Evolutionary conservation across 140 eudicot species (phyloP), one percentile per base, ranked within the genome.

Genomic region (Anethum foeniculum): DNA sequence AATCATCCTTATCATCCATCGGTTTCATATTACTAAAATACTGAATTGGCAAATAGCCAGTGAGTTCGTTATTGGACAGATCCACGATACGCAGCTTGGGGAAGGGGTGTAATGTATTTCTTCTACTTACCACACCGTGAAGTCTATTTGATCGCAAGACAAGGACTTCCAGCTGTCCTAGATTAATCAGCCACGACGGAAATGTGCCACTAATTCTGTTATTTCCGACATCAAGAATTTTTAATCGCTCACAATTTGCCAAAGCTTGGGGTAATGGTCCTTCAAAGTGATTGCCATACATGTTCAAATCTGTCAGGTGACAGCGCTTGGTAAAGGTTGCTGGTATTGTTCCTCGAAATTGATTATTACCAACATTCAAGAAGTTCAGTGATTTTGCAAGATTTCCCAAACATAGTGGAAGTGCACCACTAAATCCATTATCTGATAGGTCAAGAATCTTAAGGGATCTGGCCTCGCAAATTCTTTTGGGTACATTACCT

Each of bases 111-210:
- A 36, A 71, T 14, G 28, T 67, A 32, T 21, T 75, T 67, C 83
- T 71, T 5, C 11, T 18, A 11, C 28, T 51, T 48, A 88, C 34
- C 10, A 62, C 28, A 44, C 88, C 92, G 0, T 71, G 14, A 65
- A 88, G 77, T 47, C 76, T 80, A 44, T 88, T 88, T 47, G 80
- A 80, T 28, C 84, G 71, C 56, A 87, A 83, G 25, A 87, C 85
- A 10, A 87, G 87, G 19, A 85, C 85, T 48, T 85, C 73, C 8
- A 84, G 76, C 80, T 79, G 72, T 3, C 84, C 86, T 77, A 87
- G 86, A 4, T 78, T 27, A 10, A 71, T 78, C 9, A 87, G 10
- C 88, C 84, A 84, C 11, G 73, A 36, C 4, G 88, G 88, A 43
- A 87, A 87, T 76, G 38, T 77, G 5, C 83, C 88, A 4, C 69